phyloP scores from a whole-genome alignment of 805 yeast genomes.

The Schwanniomyces polymorphus region DNA sequence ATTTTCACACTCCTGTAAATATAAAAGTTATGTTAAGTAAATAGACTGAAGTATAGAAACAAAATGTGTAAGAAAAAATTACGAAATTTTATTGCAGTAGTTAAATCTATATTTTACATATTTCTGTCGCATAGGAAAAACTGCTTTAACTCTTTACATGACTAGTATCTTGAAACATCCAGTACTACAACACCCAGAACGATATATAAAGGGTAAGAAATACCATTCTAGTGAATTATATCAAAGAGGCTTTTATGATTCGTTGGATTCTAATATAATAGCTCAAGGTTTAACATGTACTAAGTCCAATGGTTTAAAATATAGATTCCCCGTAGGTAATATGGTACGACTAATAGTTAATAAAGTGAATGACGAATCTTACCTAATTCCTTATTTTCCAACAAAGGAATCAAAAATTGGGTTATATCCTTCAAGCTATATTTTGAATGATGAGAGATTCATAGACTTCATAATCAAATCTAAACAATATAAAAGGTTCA shows the following conservation, averaged over 20 bases:
- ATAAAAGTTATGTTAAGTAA: background rate
- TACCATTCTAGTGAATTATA: constrained; percentile 20
- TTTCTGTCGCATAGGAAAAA: background rate
- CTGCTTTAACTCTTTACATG: background rate
- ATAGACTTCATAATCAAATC: constrained; percentile 14
- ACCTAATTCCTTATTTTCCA: constrained; percentile 16
- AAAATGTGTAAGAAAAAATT: background rate
- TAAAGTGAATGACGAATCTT: constrained; percentile 5
- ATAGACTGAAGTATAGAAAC: background rate
- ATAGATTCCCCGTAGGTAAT: constrained; percentile 27
- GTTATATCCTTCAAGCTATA: constrained; percentile 24
- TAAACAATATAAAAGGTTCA: constrained; percentile 18
- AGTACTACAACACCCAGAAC: constrained; percentile 26
- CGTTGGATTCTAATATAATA: constrained; percentile 26
- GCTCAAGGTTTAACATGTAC: constrained; percentile 23
- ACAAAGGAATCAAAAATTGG: constrained; percentile 11
- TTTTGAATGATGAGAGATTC: constrained; percentile 20
- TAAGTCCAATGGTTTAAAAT: constrained; percentile 20
- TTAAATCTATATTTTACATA: constrained; percentile 15
- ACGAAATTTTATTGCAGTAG: too few relatives aligned
- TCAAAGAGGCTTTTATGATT: constrained; percentile 14
- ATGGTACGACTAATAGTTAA: constrained; percentile 9
- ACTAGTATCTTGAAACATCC: constrained; percentile 24
- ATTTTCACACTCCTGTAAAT: background rate
- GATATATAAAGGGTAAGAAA: constrained; percentile 23